These are phyloP conservation scores for Globisporangium uncinulatum DNA, from an alignment of 352 stramenopile species.

Conservation along the genomic window DNA sequence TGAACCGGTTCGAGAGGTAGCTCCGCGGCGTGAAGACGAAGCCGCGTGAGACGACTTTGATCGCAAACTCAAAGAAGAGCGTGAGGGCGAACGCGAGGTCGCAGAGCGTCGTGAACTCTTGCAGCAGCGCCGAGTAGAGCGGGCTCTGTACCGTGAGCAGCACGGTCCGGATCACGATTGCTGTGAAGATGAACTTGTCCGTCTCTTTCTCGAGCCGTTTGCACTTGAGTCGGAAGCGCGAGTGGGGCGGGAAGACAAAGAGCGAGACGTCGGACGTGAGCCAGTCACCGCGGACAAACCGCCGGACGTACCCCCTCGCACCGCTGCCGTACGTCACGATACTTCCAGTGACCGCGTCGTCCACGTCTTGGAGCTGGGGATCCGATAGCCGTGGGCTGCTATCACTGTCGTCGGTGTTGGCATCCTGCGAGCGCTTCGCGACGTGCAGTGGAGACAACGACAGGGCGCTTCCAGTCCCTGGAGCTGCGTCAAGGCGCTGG, in stretches of 20 bases:
- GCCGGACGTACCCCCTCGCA: slow-evolving; percentile 16
- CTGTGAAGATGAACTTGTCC: slow-evolving; percentile 81
- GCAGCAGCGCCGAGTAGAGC: slow-evolving; percentile 70
- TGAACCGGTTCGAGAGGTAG: slow-evolving; percentile 80
- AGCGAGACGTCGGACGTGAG: slow-evolving; percentile 73
- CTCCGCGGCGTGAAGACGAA: slow-evolving; percentile 75
- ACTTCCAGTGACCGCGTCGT: background rate
- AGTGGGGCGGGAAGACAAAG: slow-evolving; percentile 72
- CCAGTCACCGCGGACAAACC: slow-evolving; percentile 65
- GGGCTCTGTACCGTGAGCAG: slow-evolving; percentile 72
- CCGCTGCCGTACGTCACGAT: slow-evolving; percentile 1
- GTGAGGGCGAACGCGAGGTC: slow-evolving; percentile 68
- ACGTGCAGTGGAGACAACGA: background rate
- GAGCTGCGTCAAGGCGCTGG: slow-evolving; percentile 7
- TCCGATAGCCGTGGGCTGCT: background rate
- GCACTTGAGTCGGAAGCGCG: slow-evolving; percentile 58
- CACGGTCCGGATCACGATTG: slow-evolving; percentile 71
- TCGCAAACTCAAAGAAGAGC: slow-evolving; percentile 76
- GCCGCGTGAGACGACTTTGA: slow-evolving; percentile 77
- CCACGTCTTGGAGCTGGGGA: background rate
- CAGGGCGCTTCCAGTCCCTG: too few relatives aligned
- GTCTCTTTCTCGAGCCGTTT: slow-evolving; percentile 73
- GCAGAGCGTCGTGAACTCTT: slow-evolving; percentile 73
- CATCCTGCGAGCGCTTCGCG: slow-evolving; percentile 3
- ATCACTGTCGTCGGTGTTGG: background rate